Evolutionary conservation across 2,329 filamentous ascomycete species (phyloP), one percentile per base, ranked within the genome.

Genomic region (Microcyclospora tardicrescens): DNA sequence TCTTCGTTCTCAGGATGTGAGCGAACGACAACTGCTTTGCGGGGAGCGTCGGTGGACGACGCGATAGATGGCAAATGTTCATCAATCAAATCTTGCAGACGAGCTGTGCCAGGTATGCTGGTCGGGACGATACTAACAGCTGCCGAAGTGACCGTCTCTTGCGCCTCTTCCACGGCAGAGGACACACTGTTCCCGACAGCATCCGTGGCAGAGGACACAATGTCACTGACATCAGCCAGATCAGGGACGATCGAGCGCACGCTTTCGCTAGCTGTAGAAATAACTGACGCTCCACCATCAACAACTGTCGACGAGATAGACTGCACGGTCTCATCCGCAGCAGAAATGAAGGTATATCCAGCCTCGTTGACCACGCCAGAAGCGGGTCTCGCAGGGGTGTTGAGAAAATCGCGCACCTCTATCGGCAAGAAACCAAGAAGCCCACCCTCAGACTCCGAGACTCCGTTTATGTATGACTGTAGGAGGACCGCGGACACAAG

Each of bases 401-500:
- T 43, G 35, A 55, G 50, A 30, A 49, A 52, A 11, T 46, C 37
- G 14, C 66, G 66, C n/a, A 73, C 50, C 15, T 61, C 54, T 5
- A 61, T 54, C 3, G 79, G 77, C 3, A 81, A 62, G 53, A 75
- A 68, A 16, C 66, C 61, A 35, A 68, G 65, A 2, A 71, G 71
- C 13, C 74, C 71, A 6, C 27, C 16, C 6, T 35, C 16, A 28
- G 41, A 34, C 15, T 39, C 37, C 9, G 43, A 30, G 37, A 48
- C 43, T 12, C 47, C 43, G 31, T 43, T 68, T 33, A 78, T 64
- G 56, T 85, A 82, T n/a, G 69, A 60, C 51, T 77, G 72, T 13
- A 82, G 63, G 16, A 84, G 63, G 37, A 84, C 59, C 34, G 76
- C 67, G 39, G 80, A 75, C 29, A 78, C 69, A 13, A 82, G 52